Base-by-base conservation (phyloP, 2,329 filamentous ascomycete species). In the Corniculantispora saksenae region DNA sequence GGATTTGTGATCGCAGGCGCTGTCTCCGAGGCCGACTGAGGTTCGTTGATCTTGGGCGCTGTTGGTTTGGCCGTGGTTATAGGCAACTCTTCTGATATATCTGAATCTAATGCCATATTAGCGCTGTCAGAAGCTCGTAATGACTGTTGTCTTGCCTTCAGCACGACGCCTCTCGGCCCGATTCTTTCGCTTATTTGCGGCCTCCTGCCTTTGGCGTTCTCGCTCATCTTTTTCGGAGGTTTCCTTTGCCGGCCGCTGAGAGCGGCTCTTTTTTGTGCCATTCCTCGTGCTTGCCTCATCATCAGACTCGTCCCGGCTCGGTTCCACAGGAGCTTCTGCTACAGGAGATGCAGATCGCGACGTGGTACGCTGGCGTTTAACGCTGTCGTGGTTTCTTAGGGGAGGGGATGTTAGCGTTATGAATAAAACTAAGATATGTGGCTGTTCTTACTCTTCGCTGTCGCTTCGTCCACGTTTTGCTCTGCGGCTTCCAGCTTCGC, bases 381-480 rank as follows among this genome's bases (percentile, higher is more conserved):
- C 79, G 67, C 83, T 86, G 68, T 89, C 85, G 66, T 86, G 88
- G 74, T 89, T 89, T 70, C 93, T 97, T n/a, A n/a, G n/a, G n/a
- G 71, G 10, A 13, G 67, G 29, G 3, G 69, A 59, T 65, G 65
- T 70, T 60, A 72, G 62, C 32, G 64, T 69, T 70, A 64, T 45
- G 50, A 6, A 13, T 68, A 61, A 12, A 59, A 72, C 71, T 72
- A 64, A 61, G 64, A 35, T 66, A 56, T 64, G 71, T 66, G 61
- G 65, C 54, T 45, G 56, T 35, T 87, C 93, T 79, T 84, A 98
- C 94, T 97, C 92, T 85, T 97, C 93, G 74, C 93, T 97, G 67
- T 95, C 93, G 72, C 95, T 97, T 67, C 94, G 87, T 67, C 89
- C 90, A 72, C 95, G 85, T 80, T 99, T 99, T 27, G 87, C 84